Evolutionary conservation across 2,329 filamentous ascomycete genomes (phyloP).

Genomic region (Fusarium siculi): DNA sequence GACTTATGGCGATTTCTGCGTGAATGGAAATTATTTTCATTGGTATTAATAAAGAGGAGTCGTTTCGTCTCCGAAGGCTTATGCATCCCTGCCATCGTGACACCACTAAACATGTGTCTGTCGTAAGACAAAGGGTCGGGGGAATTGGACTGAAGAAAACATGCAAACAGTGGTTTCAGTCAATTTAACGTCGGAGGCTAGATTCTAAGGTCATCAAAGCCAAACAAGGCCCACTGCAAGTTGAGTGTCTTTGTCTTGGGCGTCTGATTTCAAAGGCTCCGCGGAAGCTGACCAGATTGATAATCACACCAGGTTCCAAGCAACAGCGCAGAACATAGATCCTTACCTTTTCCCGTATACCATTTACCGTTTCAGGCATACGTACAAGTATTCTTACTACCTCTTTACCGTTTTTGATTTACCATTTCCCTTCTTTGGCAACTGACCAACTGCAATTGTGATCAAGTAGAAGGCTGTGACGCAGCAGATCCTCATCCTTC

Average conservation of each 20-base stretch:
- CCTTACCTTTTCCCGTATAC: background rate
- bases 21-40: background rate
- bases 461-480: background rate
- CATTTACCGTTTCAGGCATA: background rate
- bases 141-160: background rate
- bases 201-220: background rate
- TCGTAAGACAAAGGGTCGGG: background rate
- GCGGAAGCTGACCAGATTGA: constrained; percentile 13
- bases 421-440: background rate
- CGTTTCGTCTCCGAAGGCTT: background rate
- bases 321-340: background rate
- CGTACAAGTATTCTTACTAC: fast-evolving
- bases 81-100: background rate
- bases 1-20: background rate
- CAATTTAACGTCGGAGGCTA: background rate
- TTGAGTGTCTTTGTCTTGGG: background rate
- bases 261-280: constrained; percentile 1
- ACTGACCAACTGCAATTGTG: background rate
- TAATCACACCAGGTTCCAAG: background rate
- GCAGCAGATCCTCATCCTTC: background rate
- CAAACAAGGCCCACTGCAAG: background rate
- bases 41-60: constrained; percentile 2
- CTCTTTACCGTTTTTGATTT: background rate
- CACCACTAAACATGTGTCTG: background rate
- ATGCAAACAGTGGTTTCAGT: fast-evolving